Base-by-base conservation (phyloP, 441 rosid genomes). In the Populus tomentosa region DNA sequence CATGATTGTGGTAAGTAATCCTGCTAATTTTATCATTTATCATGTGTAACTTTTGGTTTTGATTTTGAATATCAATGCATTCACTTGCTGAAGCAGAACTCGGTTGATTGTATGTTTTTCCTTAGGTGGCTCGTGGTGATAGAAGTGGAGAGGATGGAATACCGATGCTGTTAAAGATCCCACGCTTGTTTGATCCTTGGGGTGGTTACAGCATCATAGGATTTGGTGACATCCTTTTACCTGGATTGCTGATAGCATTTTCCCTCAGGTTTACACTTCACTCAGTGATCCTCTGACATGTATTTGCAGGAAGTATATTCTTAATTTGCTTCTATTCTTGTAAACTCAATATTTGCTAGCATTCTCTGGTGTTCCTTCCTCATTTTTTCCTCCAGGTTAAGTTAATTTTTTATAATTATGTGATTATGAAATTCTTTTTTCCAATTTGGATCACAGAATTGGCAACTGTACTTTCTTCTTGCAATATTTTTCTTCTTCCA, bases 171-270 rank as follows among this genome's bases (percentile, higher is more conserved):
- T 77, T 92, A 75, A 92, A 92, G 80, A 89, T 90, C 42, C 97
- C 97, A 6, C 86, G 93, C 75, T 84, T 92, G 88, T 90, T 89
- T 85, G 95, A 92, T 79, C 97, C 97, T 11, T 92, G 97, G 97
- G 95, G 28, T 26, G 28, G 28, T 26, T 26, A 26, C 28, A 90
- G 97, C 75, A 87, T 92, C 77, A 90, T 92, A 69, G 97, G 97
- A 63, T 92, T 92, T 82, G 97, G 97, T 70, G 97, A 90, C 86
- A 90, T 92, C 75, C 88, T 92, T 81, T 80, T 92, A 79, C 97
- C 93, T 1, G 97, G 95, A 77, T 85, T 92, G 75, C 68, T 90
- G 67, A 86, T 90, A 67, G 92, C 92, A 78, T 90, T 92, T 82
- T 87, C 97, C 28, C 83, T 90, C 70, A 87, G 87, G 89, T 91